Percentiles rank a stretch among this genome's conserved stretches.
Conservation (phyloP, 116 monocot species). For the Papilionanthe hybrid region DNA sequence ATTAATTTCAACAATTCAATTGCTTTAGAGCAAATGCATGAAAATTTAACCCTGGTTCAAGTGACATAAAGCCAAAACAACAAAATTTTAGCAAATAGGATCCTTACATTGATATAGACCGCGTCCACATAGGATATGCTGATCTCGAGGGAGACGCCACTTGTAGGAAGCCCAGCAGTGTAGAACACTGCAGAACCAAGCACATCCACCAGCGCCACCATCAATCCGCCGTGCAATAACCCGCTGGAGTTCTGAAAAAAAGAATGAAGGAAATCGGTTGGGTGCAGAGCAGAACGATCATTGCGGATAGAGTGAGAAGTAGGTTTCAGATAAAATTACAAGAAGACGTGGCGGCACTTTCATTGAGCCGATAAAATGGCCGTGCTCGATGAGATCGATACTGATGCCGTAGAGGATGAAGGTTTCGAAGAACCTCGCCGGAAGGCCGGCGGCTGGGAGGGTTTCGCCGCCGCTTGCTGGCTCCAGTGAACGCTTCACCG, state of each 20-base stretch:
- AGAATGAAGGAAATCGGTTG: neutral
- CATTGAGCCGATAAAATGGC: slow-evolving; percentile 75
- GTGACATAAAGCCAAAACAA: too few relatives aligned
- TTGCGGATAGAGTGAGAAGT: neutral
- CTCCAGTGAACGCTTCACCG: slow-evolving; percentile 36
- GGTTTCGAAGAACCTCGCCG: slow-evolving; percentile 39
- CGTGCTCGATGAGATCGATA: slow-evolving; percentile 52
- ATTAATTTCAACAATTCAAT: too few relatives aligned
- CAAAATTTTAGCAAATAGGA: neutral
- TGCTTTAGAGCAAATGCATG: too few relatives aligned
- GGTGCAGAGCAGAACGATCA: neutral
- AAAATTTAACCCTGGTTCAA: too few relatives aligned
- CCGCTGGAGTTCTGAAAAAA: slow-evolving; percentile 47
- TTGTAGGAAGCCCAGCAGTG: slow-evolving; percentile 22
- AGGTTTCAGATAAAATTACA: slow-evolving; percentile 13
- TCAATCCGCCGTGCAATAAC: slow-evolving; percentile 60
- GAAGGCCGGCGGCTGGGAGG: slow-evolving; percentile 14
- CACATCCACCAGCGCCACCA: slow-evolving; percentile 59
- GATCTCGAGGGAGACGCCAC: slow-evolving; percentile 79
- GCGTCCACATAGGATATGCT: slow-evolving; percentile 54
- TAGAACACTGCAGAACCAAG: slow-evolving; percentile 55
- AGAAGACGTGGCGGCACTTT: slow-evolving; percentile 60
- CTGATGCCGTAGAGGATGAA: slow-evolving; percentile 46
- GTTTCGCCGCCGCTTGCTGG: slow-evolving; percentile 10
- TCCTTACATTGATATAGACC: slow-evolving; percentile 49